Conservation (phyloP, 2,329 filamentous ascomycete genomes). For the Pseudocercospora eumusae region DNA sequence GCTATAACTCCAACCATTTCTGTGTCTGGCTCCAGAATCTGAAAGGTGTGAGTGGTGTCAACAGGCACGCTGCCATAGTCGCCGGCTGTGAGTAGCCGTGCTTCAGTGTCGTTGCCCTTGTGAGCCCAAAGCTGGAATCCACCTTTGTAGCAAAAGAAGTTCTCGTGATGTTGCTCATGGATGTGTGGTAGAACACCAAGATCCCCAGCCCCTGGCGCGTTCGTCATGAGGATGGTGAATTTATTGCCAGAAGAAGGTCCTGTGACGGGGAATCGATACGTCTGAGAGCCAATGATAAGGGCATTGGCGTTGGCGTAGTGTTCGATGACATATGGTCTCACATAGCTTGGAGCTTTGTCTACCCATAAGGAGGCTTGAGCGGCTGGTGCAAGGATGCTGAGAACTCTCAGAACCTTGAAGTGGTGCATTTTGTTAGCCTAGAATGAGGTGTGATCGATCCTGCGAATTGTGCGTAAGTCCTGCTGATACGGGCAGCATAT, state of each 20-base stretch:
- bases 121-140: conserved; percentile 51
- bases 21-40: conserved; percentile 51
- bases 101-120: conserved; percentile 39
- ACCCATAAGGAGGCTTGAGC: conserved; percentile 13
- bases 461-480: background rate
- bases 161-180: conserved; percentile 16
- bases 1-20: conserved; percentile 51
- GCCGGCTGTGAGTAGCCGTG: conserved; percentile 46
- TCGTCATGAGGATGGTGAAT: conserved; percentile 12
- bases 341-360: conserved; percentile 9
- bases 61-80: conserved; percentile 51
- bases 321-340: conserved; percentile 14
- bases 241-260: conserved; percentile 12
- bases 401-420: background rate
- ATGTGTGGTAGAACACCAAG: conserved; percentile 17
- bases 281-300: conserved; percentile 14
- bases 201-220: conserved; percentile 2
- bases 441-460: background rate
- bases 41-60: conserved; percentile 53
- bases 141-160: conserved; percentile 28
- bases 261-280: conserved; percentile 15
- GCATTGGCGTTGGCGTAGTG: conserved; percentile 17
- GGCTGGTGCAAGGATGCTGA: background rate
- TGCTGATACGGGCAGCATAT: background rate
- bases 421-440: background rate